Evolutionary conservation across 1,139 yeast species (phyloP).

Genomic region (Debaryomycetaceae sp.): DNA sequence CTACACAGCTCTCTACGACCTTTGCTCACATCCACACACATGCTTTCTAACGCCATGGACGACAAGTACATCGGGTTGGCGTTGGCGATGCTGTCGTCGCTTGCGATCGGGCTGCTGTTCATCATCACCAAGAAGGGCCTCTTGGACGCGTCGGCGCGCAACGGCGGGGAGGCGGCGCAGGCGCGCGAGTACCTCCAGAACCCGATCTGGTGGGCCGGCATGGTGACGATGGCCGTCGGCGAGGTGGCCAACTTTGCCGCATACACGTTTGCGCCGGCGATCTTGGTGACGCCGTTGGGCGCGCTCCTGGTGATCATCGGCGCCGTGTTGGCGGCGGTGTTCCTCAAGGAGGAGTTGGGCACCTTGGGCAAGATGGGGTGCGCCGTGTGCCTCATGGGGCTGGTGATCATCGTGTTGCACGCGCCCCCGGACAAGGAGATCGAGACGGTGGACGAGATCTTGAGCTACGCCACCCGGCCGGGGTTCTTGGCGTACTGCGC

Average conservation of each 20-base stretch:
- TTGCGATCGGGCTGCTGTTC: slow-evolving; percentile 88
- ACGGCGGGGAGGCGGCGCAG: slow-evolving; percentile 61
- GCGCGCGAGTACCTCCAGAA: slow-evolving; percentile 73
- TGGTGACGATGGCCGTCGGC: slow-evolving; percentile 86
- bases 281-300: slow-evolving; percentile 86
- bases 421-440: slow-evolving; percentile 94
- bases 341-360: slow-evolving; percentile 82
- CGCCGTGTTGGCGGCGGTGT: slow-evolving; percentile 82
- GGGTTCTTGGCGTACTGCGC: slow-evolving; percentile 69
- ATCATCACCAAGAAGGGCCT: slow-evolving; percentile 87
- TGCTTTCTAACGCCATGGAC: slow-evolving; percentile 38
- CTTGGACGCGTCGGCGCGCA: slow-evolving; percentile 61
- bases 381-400: slow-evolving; percentile 84
- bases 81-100: slow-evolving; percentile 79
- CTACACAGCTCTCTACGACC: neutral
- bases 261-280: slow-evolving; percentile 92
- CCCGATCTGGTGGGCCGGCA: slow-evolving; percentile 96
- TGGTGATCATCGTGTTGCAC: slow-evolving; percentile 84
- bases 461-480: slow-evolving; percentile 76
- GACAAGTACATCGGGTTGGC: slow-evolving; percentile 89
- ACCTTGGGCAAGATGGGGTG: slow-evolving; percentile 92
- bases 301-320: slow-evolving; percentile 89
- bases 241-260: slow-evolving; percentile 94
- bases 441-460: slow-evolving; percentile 82
- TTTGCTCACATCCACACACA: too few species aligned